These are phyloP conservation scores for Calonectria montana DNA, from an alignment of 2,329 filamentous ascomycete species.

Conservation along the genomic window DNA sequence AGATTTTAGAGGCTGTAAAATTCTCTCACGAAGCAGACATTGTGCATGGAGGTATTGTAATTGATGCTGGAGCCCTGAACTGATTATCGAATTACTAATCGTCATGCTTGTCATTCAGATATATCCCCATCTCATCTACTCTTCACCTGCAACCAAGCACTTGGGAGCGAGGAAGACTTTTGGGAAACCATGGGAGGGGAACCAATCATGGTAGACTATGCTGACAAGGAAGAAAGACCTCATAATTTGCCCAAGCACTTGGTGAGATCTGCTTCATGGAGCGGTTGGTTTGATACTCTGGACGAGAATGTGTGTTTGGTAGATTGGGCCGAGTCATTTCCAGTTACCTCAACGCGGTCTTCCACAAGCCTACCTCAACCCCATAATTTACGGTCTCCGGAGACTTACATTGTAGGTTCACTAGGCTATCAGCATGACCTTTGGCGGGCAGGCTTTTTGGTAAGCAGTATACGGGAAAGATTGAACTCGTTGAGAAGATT, in stretches of 20 bases:
- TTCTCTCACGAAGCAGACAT: slow-evolving; percentile 3
- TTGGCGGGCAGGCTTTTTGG: slow-evolving; percentile 23
- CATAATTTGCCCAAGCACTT: neutral
- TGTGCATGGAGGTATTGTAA: slow-evolving; percentile 22
- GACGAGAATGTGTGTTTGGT: slow-evolving; percentile 20
- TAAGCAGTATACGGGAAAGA: neutral
- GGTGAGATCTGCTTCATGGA: neutral
- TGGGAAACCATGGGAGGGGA: neutral
- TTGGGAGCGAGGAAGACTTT: neutral
- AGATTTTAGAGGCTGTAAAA: slow-evolving; percentile 11
- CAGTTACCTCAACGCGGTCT: neutral
- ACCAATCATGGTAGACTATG: neutral
- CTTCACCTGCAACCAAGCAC: slow-evolving; percentile 5
- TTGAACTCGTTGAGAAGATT: too few species aligned
- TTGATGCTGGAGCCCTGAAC: neutral
- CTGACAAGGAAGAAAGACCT: neutral
- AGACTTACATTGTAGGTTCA: slow-evolving; percentile 11
- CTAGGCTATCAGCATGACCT: slow-evolving; percentile 20
- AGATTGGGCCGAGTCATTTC: slow-evolving; percentile 25
- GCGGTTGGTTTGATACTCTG: neutral
- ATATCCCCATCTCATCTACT: slow-evolving; percentile 14
- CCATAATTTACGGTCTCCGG: neutral
- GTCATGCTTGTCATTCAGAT: neutral
- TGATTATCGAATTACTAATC: too few species aligned
- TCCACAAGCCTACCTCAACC: neutral